Percentiles rank a stretch among this genome's conserved stretches.
These are phyloP conservation scores for Cryptococcus neoformans DNA, from an alignment of 1,284 basidiomycete genomes.

Conservation along the genomic window DNA sequence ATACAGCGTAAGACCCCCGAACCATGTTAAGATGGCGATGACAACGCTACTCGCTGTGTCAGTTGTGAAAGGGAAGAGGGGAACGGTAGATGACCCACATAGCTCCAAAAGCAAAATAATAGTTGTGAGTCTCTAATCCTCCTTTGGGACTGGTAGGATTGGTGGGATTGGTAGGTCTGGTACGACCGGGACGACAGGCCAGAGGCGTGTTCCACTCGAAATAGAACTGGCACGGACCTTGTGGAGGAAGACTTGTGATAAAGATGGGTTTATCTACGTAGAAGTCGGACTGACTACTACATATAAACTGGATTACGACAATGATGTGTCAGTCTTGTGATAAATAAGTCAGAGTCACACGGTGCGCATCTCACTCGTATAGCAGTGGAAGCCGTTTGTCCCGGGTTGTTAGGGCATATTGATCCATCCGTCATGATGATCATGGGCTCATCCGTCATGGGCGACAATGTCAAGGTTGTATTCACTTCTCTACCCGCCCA, in stretches of 20 bases:
- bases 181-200: slow-evolving; percentile 25
- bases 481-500: slow-evolving; percentile 20
- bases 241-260: slow-evolving; percentile 40
- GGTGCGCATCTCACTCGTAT: slow-evolving; percentile 31
- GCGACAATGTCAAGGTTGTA: slow-evolving; percentile 32
- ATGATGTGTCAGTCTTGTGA: background rate
- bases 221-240: slow-evolving; percentile 45
- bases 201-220: slow-evolving; percentile 50
- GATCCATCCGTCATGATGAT: slow-evolving; percentile 38
- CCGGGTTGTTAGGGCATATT: slow-evolving; percentile 33
- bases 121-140: slow-evolving; percentile 29
- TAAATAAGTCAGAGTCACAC: too few relatives aligned
- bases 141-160: slow-evolving; percentile 31
- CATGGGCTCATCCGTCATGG: slow-evolving; percentile 38
- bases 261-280: slow-evolving; percentile 38
- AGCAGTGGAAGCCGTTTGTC: slow-evolving; percentile 33
- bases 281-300: slow-evolving; percentile 35
- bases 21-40: slow-evolving; percentile 45
- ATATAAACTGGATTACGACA: slow-evolving; percentile 37
- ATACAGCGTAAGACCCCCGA: slow-evolving; percentile 44
- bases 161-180: too few relatives aligned
- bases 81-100: slow-evolving; percentile 29
- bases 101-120: slow-evolving; percentile 35
- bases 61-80: background rate
- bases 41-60: slow-evolving; percentile 21